These are phyloP conservation scores for Psidium guajava DNA, from an alignment of 345 rosid genomes.

Conservation along the genomic window DNA sequence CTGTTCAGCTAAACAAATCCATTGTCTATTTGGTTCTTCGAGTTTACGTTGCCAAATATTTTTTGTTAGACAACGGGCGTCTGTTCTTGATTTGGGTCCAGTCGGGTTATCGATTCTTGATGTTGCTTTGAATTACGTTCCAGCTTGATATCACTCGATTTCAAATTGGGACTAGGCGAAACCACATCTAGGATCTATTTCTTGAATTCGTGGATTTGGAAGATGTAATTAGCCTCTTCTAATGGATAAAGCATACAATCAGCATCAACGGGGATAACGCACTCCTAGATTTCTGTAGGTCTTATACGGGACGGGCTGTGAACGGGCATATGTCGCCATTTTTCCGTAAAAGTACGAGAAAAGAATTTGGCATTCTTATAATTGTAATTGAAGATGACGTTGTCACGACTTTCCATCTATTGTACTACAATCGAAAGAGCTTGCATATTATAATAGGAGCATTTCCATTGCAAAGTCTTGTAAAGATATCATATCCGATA, in stretches of 20 bases:
- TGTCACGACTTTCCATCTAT: not conserved
- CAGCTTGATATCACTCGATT: not conserved
- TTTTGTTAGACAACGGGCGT: not conserved
- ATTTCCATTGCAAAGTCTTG: not conserved
- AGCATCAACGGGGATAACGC: not conserved
- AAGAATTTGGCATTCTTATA: not conserved
- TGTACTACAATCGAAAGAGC: not conserved
- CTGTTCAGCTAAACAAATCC: not conserved
- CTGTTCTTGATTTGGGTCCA: not conserved
- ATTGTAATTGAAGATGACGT: not conserved
- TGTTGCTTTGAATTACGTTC: not conserved
- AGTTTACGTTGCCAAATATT: not conserved
- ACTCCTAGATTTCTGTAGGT: not conserved
- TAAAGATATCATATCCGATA: not conserved
- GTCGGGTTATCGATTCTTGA: not conserved
- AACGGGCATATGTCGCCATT: not conserved
- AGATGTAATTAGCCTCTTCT: not conserved
- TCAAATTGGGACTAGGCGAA: not conserved
- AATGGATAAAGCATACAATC: not conserved
- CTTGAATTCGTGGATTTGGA: not conserved
- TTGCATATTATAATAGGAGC: not conserved
- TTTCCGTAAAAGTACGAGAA: not conserved
- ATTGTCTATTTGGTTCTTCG: not conserved
- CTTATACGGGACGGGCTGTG: too few relatives aligned
- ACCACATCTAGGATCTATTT: not conserved